Evolutionary conservation across 2,329 filamentous ascomycete genomes (phyloP), one percentile per base, ranked within the genome.

Genomic region (Aspergillus ochraceus): DNA sequence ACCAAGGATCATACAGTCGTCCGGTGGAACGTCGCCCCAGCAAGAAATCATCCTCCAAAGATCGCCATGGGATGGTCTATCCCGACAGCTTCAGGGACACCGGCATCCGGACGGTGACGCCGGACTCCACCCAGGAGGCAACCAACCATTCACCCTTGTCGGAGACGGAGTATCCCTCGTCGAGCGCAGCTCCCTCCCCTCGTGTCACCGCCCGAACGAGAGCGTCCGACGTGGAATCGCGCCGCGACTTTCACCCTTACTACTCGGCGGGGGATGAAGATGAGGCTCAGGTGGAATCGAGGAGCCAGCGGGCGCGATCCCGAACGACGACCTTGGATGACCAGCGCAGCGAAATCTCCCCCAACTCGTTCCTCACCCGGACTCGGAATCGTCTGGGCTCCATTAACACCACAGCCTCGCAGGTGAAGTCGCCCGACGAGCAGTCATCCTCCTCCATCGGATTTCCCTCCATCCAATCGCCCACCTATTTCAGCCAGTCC

Each of bases 11-110:
- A 49, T 70, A 77, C 60, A 75, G 70, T 60, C 74, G 76, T 57
- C 75, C 76, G 32, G 71, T 80, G 60, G 77, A 79, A 69, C 73
- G 77, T 51, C 72, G 77, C 45, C 69, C 78, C 10, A 80, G 78
- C 70, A 81, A 80, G 65, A 80, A 80, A 62, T 79, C 78, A 32
- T 78, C 78, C 29, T 80, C 78, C 19, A 76, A 74, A 60, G 78
- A 80, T 61, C 75, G 78, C 36, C 77, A 79, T 67, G 78, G 77
- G 51, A 78, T 77, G 65, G 72, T 80, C 26, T 80, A 80, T 61
- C 76, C 77, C 30, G 79, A 81, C 62, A 78, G 70, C 58, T 78
- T 80, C 62, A 74, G 73, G 60, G 77, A 79, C 51, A 72, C 71
- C 22, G 76, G 76, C 46, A 80, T 81, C 59, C 76, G 79, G 62